phyloP scores from a whole-genome alignment of 2,329 filamentous ascomycete species.

The Aspergillus phoenicis region DNA sequence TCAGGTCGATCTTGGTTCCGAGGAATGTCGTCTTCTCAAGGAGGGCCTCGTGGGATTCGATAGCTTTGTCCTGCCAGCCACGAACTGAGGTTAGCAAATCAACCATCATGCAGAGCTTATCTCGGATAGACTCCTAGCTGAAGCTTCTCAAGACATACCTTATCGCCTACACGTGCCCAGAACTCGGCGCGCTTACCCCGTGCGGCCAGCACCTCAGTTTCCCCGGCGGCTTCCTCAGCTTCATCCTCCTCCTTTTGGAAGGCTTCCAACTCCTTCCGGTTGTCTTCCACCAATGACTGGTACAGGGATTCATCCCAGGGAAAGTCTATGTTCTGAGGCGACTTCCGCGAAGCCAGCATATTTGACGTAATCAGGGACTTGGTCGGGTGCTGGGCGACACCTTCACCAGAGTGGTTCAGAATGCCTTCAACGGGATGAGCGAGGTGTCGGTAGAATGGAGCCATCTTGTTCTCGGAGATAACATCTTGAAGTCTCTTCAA shows the following conservation, averaged over 20 bases:
- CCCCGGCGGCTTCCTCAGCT: constrained; percentile 91
- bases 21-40: constrained; percentile 97
- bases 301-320: constrained; percentile 93
- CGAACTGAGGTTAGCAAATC: constrained; percentile 5
- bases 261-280: constrained; percentile 73
- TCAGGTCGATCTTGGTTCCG: constrained; percentile 94
- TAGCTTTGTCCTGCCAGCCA: constrained; percentile 78
- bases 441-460: constrained; percentile 66
- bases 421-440: constrained; percentile 72
- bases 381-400: constrained; percentile 52
- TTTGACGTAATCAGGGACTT: constrained; percentile 64
- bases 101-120: background rate
- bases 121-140: background rate
- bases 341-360: constrained; percentile 73
- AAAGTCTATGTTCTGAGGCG: constrained; percentile 66
- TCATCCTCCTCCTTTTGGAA: constrained; percentile 89
- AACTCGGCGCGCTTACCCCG: constrained; percentile 95
- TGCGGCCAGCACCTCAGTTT: constrained; percentile 91
- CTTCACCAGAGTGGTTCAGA: constrained; percentile 74
- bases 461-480: constrained; percentile 67
- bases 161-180: constrained; percentile 93
- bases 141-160: constrained; percentile 58
- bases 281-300: constrained; percentile 72
- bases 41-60: constrained; percentile 86
- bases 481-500: constrained; percentile 65